Percentiles rank a stretch among this genome's conserved stretches.
These are phyloP conservation scores for Suillus hirtellus DNA, from an alignment of 768 basidiomycete genomes.

Conservation along the genomic window DNA sequence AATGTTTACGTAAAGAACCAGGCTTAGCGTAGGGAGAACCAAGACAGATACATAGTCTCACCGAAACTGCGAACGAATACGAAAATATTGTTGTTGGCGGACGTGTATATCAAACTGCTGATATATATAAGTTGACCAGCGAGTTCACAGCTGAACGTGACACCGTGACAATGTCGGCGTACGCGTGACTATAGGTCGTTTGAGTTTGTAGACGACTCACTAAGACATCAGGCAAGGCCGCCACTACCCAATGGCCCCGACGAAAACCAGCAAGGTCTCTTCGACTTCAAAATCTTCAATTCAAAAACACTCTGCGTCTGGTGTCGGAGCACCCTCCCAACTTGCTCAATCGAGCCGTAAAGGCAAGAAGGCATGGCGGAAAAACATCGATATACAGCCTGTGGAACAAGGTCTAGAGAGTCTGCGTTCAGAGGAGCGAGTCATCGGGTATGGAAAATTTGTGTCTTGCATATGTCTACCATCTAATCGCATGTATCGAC, in stretches of 20 bases:
- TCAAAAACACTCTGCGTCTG: slow-evolving; percentile 17
- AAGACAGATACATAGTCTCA: neutral
- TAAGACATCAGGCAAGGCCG: neutral
- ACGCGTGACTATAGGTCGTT: neutral
- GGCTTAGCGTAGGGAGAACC: neutral
- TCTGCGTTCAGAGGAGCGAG: slow-evolving; percentile 77
- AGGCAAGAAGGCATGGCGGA: slow-evolving; percentile 92
- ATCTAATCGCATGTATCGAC: neutral
- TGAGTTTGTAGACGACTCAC: neutral
- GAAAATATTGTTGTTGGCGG: slow-evolving; percentile 19
- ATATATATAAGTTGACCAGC: too few relatives aligned
- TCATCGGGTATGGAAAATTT: slow-evolving; percentile 60
- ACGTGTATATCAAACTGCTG: too few relatives aligned
- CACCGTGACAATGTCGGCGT: neutral
- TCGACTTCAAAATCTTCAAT: slow-evolving; percentile 7
- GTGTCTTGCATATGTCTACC: neutral
- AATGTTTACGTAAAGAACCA: neutral
- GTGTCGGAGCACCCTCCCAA: slow-evolving; percentile 30
- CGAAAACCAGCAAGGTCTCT: slow-evolving; percentile 4
- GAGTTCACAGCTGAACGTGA: neutral
- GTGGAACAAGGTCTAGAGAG: slow-evolving; percentile 78
- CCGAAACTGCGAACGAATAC: slow-evolving; percentile 20
- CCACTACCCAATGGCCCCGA: slow-evolving; percentile 2
- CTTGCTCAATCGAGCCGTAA: slow-evolving; percentile 72
- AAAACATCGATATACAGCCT: slow-evolving; percentile 84